Conservation (phyloP, 352 stramenopile genomes). For the Phytophthora litchii region DNA sequence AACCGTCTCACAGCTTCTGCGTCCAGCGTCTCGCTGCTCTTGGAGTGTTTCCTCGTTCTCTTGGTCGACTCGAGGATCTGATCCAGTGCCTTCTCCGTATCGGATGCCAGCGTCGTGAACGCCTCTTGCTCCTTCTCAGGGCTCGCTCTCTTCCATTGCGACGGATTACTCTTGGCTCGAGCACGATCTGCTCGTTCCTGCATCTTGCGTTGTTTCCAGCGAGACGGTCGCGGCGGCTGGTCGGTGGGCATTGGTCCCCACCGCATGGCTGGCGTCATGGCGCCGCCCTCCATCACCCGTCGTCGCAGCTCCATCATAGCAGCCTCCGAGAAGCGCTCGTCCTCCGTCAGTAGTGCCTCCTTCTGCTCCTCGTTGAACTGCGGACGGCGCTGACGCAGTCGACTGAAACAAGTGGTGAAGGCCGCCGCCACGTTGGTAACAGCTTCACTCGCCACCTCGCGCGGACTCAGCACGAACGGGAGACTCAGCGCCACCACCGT, state of each 20-base stretch:
- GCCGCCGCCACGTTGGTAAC: slow-evolving; percentile 24
- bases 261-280: slow-evolving; percentile 4
- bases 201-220: slow-evolving; percentile 51
- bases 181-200: slow-evolving; percentile 42
- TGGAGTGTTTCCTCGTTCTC: slow-evolving; percentile 21
- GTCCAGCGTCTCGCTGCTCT: slow-evolving; percentile 37
- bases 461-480: slow-evolving; percentile 34
- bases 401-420: slow-evolving; percentile 56
- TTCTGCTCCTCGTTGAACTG: slow-evolving; percentile 82
- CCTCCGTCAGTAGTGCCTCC: slow-evolving; percentile 64
- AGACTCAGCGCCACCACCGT: slow-evolving; percentile 34
- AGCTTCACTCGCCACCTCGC: slow-evolving; percentile 43
- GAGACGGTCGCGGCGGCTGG: slow-evolving; percentile 35
- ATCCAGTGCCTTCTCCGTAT: slow-evolving; percentile 60
- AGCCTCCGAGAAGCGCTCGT: slow-evolving; percentile 52
- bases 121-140: slow-evolving; percentile 29
- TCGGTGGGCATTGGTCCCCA: slow-evolving; percentile 31
- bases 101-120: slow-evolving; percentile 42
- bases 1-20: slow-evolving; percentile 51
- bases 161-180: slow-evolving; percentile 20
- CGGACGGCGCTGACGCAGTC: slow-evolving; percentile 39
- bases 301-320: slow-evolving; percentile 75
- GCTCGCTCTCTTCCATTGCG: slow-evolving; percentile 21
- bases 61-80: slow-evolving; percentile 44
- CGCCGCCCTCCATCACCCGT: slow-evolving; percentile 61